Conservation (phyloP, 768 basidiomycete species). For the Psilocybe tampanensis region DNA sequence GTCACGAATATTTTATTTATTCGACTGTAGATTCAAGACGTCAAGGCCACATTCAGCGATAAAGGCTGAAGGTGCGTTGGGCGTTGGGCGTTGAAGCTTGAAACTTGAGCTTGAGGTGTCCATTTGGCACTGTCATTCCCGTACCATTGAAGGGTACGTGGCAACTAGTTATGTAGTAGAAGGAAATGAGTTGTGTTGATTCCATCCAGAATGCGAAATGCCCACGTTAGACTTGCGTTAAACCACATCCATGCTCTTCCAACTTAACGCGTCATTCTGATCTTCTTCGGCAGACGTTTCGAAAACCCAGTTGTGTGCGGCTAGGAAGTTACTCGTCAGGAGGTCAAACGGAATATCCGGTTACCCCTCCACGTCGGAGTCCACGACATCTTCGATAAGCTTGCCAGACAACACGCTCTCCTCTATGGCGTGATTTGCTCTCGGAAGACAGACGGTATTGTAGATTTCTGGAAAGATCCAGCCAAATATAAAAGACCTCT, state of each 20-base stretch:
- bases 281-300: slow-evolving; percentile 23
- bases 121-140: too few species aligned
- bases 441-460: slow-evolving; percentile 26
- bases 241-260: background rate
- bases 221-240: slow-evolving; percentile 5
- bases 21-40: too few species aligned
- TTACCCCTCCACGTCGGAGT: slow-evolving; percentile 27
- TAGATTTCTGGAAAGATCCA: slow-evolving; percentile 31
- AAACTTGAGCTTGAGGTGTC: too few species aligned
- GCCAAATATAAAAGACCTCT: slow-evolving; percentile 24
- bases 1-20: too few species aligned
- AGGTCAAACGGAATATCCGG: slow-evolving; percentile 19
- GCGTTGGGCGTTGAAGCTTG: too few species aligned
- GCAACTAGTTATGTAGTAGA: background rate
- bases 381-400: slow-evolving; percentile 20
- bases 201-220: background rate
- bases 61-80: too few species aligned
- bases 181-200: background rate
- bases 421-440: slow-evolving; percentile 24
- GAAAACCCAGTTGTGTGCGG: slow-evolving; percentile 30
- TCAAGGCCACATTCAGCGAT: too few species aligned
- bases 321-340: slow-evolving; percentile 18
- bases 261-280: background rate
- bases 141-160: background rate
- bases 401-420: slow-evolving; percentile 22